Percentiles rank a stretch among this genome's conserved stretches.
phyloP scores from a whole-genome alignment of 1,284 basidiomycete species.

The Omphalotus olearius region DNA sequence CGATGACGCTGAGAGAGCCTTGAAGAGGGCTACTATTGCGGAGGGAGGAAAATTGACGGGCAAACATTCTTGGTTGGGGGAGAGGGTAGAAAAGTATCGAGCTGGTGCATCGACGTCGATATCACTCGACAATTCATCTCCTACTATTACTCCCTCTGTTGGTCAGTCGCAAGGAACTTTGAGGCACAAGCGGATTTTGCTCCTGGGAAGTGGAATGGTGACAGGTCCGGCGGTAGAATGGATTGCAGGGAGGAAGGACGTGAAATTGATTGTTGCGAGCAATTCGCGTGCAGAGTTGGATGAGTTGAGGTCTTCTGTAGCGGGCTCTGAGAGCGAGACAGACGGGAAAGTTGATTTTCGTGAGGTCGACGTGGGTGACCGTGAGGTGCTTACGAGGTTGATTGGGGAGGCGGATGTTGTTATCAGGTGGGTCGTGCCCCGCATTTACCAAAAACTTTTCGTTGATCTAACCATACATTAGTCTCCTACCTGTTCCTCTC shows the following conservation, averaged over 20 bases:
- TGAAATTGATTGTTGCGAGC: conserved; percentile 48
- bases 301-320: background rate
- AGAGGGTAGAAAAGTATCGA: conserved; percentile 44
- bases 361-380: conserved; percentile 5
- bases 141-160: background rate
- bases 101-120: too few species aligned
- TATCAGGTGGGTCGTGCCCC: conserved; percentile 30
- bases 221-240: conserved; percentile 81
- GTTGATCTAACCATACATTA: conserved; percentile 25
- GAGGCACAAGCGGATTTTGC: conserved; percentile 66
- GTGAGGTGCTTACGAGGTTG: background rate
- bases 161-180: conserved; percentile 4
- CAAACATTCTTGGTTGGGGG: conserved; percentile 57
- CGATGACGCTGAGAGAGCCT: conserved; percentile 29
- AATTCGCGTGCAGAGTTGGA: conserved; percentile 4
- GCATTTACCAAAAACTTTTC: background rate
- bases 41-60: conserved; percentile 49
- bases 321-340: background rate
- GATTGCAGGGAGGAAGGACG: conserved; percentile 52
- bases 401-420: conserved; percentile 34
- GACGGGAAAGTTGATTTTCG: background rate
- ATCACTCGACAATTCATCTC: conserved; percentile 1
- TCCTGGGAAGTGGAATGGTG: conserved; percentile 92
- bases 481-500: conserved; percentile 77
- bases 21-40: conserved; percentile 73